Evolutionary conservation across 345 rosid genomes (phyloP).

Genomic region (Schrenkiella parvula): DNA sequence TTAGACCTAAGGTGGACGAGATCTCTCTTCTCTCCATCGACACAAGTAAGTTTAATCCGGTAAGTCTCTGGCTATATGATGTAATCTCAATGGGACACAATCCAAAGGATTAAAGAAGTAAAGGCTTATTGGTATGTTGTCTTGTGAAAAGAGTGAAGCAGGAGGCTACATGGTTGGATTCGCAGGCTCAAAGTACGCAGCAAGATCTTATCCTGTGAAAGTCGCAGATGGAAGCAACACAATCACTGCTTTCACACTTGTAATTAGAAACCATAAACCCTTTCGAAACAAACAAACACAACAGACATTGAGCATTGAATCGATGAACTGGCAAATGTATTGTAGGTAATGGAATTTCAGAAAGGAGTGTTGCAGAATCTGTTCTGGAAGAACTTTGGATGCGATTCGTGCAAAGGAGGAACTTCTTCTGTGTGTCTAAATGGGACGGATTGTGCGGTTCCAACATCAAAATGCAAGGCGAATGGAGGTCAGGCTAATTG

Average conservation of each 20-base stretch:
- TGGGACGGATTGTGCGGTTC: slow-evolving; percentile 65
- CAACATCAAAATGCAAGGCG: slow-evolving; percentile 48
- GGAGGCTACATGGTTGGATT: slow-evolving; percentile 93
- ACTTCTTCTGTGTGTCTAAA: slow-evolving; percentile 44
- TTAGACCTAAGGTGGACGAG: slow-evolving; percentile 79
- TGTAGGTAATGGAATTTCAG: slow-evolving; percentile 78
- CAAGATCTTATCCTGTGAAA: slow-evolving; percentile 69
- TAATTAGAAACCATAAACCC: slow-evolving; percentile 32
- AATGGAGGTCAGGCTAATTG: slow-evolving; percentile 50
- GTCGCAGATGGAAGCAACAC: slow-evolving; percentile 61
- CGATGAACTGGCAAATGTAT: not conserved
- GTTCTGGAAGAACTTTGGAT: slow-evolving; percentile 79
- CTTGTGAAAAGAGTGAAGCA: slow-evolving; percentile 37
- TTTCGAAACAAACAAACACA: not conserved
- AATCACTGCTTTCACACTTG: slow-evolving; percentile 84
- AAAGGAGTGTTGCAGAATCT: slow-evolving; percentile 71
- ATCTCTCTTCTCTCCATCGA: slow-evolving; percentile 80
- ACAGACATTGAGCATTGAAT: not conserved
- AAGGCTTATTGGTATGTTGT: not conserved
- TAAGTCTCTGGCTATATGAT: slow-evolving; percentile 26
- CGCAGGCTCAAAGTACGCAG: slow-evolving; percentile 90
- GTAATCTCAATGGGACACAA: not conserved
- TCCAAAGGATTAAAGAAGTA: not conserved
- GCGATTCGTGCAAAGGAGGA: slow-evolving; percentile 47
- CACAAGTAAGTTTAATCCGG: slow-evolving; percentile 46